A percentile compares a stretch with the other conserved stretches of the same genome.
Evolutionary conservation across 192 early-diverging fungal species (phyloP).

Genomic region (Rhizophagus clarus): DNA sequence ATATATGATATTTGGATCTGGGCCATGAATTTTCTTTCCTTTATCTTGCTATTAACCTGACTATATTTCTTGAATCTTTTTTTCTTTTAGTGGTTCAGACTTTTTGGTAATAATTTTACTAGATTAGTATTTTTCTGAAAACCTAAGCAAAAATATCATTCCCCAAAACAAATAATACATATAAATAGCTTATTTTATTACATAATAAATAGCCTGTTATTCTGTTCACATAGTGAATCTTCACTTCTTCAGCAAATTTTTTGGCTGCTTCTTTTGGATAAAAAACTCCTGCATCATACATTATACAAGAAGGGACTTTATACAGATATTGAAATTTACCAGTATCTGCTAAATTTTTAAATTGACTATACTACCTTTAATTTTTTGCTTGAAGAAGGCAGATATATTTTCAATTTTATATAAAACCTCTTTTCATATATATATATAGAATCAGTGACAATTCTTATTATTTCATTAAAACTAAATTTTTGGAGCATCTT

Average conservation of each 20-base stretch:
- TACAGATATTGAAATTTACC: background rate
- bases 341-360: too few relatives aligned
- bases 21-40: slow-evolving; percentile 1
- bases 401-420: slow-evolving; percentile 14
- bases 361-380: too few relatives aligned
- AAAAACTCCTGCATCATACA: background rate
- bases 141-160: background rate
- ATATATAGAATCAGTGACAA: slow-evolving; percentile 14
- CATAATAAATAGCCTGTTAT: background rate
- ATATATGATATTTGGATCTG: slow-evolving; percentile 14
- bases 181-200: slow-evolving; percentile 2
- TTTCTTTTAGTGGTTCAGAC: too few relatives aligned
- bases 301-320: background rate
- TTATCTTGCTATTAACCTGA: slow-evolving; percentile 3
- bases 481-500: background rate
- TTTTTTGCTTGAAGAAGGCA: slow-evolving; percentile 12
- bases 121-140: background rate
- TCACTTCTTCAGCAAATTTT: background rate
- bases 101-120: too few relatives aligned
- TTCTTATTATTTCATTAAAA: slow-evolving; percentile 13
- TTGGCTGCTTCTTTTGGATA: background rate
- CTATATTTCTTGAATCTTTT: slow-evolving; percentile 14
- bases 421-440: background rate
- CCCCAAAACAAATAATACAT: background rate
- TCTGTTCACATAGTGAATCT: background rate